Conservation (phyloP, 257 asterid genomes). For the Jacaranda mimosifolia region DNA sequence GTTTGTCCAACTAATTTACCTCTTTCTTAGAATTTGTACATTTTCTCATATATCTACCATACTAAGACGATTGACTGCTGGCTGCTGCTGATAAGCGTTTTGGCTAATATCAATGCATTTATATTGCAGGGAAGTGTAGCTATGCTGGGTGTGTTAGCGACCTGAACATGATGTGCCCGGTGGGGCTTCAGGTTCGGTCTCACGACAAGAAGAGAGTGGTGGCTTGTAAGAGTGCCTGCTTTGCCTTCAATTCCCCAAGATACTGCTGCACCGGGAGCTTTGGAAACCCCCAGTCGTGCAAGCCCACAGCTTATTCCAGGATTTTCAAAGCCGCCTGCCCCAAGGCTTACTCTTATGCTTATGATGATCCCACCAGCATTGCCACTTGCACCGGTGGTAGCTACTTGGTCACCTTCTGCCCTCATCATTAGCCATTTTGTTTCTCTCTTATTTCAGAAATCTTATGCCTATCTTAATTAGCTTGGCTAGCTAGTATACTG, state of each 20-base stretch:
- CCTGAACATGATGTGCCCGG: slow-evolving; percentile 89
- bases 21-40: too few relatives aligned
- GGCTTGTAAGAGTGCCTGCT: slow-evolving; percentile 94
- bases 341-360: slow-evolving; percentile 94
- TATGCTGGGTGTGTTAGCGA: slow-evolving; percentile 93
- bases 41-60: too few relatives aligned
- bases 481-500: slow-evolving; percentile 24
- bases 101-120: too few relatives aligned
- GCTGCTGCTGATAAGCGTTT: too few relatives aligned
- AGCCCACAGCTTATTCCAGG: slow-evolving; percentile 93
- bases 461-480: not conserved
- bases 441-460: not conserved
- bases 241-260: slow-evolving; percentile 86
- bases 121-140: slow-evolving; percentile 75
- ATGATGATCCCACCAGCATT: slow-evolving; percentile 95
- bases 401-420: slow-evolving; percentile 90
- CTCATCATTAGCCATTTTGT: slow-evolving; percentile 58
- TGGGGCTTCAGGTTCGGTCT: slow-evolving; percentile 90
- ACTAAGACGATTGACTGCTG: not conserved
- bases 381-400: slow-evolving; percentile 85
- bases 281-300: slow-evolving; percentile 87
- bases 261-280: slow-evolving; percentile 94
- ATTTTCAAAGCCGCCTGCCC: slow-evolving; percentile 95
- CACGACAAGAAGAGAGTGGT: slow-evolving; percentile 78
- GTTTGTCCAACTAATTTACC: too few relatives aligned